Evolutionary conservation across 352 stramenopile genomes (phyloP), one percentile per base, ranked within the genome.

Genomic region (Phytophthora kernoviae): DNA sequence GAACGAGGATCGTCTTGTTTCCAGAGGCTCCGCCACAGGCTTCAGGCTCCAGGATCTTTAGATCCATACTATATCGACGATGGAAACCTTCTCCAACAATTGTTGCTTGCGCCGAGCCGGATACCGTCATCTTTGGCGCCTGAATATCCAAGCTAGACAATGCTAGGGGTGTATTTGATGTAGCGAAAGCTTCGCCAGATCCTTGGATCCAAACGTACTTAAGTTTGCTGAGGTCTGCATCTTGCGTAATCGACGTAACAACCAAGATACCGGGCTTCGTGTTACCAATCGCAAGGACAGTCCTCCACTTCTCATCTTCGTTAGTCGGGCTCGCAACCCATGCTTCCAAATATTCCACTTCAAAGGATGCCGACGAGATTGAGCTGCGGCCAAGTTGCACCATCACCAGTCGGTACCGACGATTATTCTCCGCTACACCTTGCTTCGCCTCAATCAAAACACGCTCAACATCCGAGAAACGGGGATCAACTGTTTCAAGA

Each of bases 31-130:
- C 18, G 1, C 41, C 33, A 21, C 54, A 75, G 15, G 43, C 30
- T 7, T 44, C n/a, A 12, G 41, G 14, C 9, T 73, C 52, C 26
- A 64, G 42, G 5, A 77, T 9, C 33, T 75, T 41, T 1, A 83
- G 26, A 37, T 81, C 58, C 26, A 87, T 62, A 6, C 54, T 46
- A 27, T 78, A 70, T 43, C 49, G 69, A 4, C 70, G 77, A 32
- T 87, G 77, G 32, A 87, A 87, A 11, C 77, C 77, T 62, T 77
- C 64, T 2, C 77, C 68, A 30, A 33, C 9, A 17, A 76, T 66
- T 39, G 27, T 21, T 58, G 54, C 54, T 7, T 62, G 36, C 10
- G 75, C 20, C 11, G 61, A 77, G 11, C 65, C 62, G n/a, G 49
- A 54, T 36, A 63, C 46, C 27, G 47, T 9, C 11, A 24, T 17